Evolutionary conservation across 441 rosid genomes (phyloP).

Genomic region (Populus hybrid): DNA sequence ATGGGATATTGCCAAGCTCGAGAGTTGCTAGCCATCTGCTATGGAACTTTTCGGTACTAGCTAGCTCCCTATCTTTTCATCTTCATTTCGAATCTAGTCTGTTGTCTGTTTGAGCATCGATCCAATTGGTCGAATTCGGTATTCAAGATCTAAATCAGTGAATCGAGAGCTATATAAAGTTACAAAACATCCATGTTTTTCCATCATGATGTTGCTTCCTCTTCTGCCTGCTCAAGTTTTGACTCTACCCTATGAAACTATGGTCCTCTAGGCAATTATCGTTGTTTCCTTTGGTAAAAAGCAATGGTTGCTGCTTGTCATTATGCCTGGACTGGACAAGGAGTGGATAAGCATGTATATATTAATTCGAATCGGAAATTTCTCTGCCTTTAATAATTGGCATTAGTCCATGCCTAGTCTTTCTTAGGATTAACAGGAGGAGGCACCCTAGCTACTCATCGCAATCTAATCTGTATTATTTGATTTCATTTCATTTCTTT

Average conservation of each 20-base stretch:
- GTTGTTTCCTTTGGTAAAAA: constrained; percentile 33
- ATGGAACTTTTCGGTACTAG: not conserved
- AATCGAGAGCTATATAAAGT: not conserved
- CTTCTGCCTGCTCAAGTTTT: constrained; percentile 19
- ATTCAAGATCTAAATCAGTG: not conserved
- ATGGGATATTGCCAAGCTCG: constrained; percentile 17
- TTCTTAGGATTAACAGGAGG: not conserved
- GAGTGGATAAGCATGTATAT: not conserved
- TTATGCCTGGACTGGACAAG: constrained; percentile 22
- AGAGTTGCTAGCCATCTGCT: not conserved
- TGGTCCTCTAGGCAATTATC: constrained; percentile 19
- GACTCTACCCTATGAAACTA: constrained; percentile 24
- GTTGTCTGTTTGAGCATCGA: not conserved
- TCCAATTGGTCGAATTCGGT: constrained; percentile 7
- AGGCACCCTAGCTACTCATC: no score
- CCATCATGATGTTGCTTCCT: not conserved
- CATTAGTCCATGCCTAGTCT: not conserved
- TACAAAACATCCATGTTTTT: constrained; percentile 3
- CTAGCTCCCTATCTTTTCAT: not conserved
- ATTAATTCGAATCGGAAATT: not conserved
- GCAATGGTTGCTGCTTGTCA: constrained; percentile 21
- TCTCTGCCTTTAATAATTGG: not conserved
- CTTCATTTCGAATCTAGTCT: constrained; percentile 6
- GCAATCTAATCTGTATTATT: not conserved
- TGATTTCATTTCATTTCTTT: not conserved